Conservation (phyloP, 768 basidiomycete genomes). For the Astraeus odoratus region DNA sequence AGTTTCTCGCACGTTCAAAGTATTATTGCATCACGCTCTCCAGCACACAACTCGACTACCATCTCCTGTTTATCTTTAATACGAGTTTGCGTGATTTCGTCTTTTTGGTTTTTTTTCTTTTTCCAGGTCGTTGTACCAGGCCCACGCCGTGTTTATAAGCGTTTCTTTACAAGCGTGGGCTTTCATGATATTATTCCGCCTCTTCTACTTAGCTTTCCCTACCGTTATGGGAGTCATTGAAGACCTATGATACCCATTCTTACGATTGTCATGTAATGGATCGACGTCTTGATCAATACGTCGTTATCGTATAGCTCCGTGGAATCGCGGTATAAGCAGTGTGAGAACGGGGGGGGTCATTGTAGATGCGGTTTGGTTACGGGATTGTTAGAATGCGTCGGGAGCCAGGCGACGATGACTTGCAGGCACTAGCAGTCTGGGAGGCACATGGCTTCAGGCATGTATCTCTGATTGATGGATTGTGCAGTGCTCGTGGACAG, state of each 20-base stretch:
- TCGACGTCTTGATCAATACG: constrained; percentile 8
- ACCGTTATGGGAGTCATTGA: constrained; percentile 1
- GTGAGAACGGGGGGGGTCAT: too few species aligned
- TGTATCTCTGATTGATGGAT: too few species aligned
- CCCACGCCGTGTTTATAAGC: not conserved
- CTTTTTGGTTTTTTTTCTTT: constrained; percentile 1
- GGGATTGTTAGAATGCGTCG: too few species aligned
- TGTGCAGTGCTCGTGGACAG: too few species aligned
- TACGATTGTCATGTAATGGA: constrained; percentile 17
- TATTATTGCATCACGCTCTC: constrained; percentile 18
- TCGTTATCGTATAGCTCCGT: not conserved
- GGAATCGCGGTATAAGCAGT: not conserved
- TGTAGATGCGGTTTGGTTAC: not conserved
- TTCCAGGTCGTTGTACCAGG: not conserved
- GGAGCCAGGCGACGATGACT: too few species aligned
- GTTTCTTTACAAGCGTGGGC: not conserved
- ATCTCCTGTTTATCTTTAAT: constrained; percentile 8
- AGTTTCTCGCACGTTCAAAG: constrained; percentile 15
- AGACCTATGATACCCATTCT: constrained; percentile 13
- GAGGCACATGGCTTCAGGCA: too few species aligned
- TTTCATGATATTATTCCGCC: not conserved
- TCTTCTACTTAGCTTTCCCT: constrained; percentile 1
- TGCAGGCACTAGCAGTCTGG: too few species aligned
- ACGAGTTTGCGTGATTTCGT: not conserved
- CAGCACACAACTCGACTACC: constrained; percentile 17